Base-by-base conservation (phyloP, 345 rosid species). In the Zanthoxylum bungeanum region DNA sequence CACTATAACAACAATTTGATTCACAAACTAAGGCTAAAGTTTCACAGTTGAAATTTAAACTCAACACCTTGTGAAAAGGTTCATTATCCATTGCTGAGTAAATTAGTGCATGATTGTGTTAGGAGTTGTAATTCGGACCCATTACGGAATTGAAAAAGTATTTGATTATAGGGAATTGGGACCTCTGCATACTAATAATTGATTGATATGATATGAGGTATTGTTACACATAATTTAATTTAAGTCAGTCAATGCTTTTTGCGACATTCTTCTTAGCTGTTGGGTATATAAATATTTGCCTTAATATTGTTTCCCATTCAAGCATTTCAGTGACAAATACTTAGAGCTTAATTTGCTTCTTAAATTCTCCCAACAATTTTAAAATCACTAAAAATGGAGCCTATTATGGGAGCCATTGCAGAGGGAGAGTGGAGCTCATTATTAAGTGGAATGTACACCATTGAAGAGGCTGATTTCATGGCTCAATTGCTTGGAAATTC, bases 401-500 rank as follows among this genome's bases (percentile, higher is more conserved):
- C n/a, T n/a, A n/a, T n/a, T n/a, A n/a, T n/a, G 49, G 49, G 49
- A 62, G 68, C 70, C 34, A 44, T 56, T n/a, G 34, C 66, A n/a
- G 88, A 79, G 44, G 85, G 86, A 39, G 91, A 85, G 31, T 91
- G 97, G 95, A 80, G 79, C 47, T 80, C 75, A 63, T 77, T 52
- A 34, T 24, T 87, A 2, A 70, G 84, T 27, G 92, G 86, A 59
- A 76, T 44, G 49, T 44, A 1, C 49, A 44, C 49, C 49, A 44
- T 19, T 19, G 49, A 44, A 55, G 98, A 93, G 76, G 83, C 86
- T 55, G 88, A 93, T 64, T 87, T 91, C 85, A 78, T 87, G 91
- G 86, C 85, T 39, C 88, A 88, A 34, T 77, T 91, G 78, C 87
- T 89, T 1, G 82, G 78, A 2, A 77, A 25, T 34, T 70, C n/a